Conservation (phyloP, 371 early-diverging fungal species). For the Gilbertella persicaria region DNA sequence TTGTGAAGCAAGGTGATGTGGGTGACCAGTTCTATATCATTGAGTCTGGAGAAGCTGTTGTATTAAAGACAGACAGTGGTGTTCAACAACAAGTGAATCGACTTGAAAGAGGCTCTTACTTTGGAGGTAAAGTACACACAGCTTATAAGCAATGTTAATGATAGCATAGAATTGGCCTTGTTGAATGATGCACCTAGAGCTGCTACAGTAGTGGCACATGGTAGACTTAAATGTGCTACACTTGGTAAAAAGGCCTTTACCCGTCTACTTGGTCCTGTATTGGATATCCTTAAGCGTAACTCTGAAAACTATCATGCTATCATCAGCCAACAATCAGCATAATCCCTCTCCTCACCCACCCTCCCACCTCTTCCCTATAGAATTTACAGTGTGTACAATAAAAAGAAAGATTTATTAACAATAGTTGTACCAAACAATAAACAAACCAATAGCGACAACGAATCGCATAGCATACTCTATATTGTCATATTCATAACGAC, state of each 20-base stretch:
- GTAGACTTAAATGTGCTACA: constrained; percentile 87
- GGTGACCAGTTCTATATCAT: constrained; percentile 87
- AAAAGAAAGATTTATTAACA: constrained; percentile 19
- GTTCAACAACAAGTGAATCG: constrained; percentile 72
- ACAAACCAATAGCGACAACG: constrained; percentile 19
- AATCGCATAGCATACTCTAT: constrained; percentile 27
- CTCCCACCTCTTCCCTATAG: constrained; percentile 1
- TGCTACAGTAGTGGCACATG: constrained; percentile 83
- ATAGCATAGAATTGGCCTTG: constrained; percentile 89
- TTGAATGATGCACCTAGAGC: constrained; percentile 86
- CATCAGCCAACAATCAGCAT: constrained; percentile 22
- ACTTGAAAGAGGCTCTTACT: constrained; percentile 86
- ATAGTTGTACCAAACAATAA: constrained; percentile 27
- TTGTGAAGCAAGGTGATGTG: constrained; percentile 88
- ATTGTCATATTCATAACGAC: constrained; percentile 21
- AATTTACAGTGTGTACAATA: too few relatives aligned
- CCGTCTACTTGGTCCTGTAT: constrained; percentile 87
- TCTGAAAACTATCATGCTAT: constrained; percentile 70
- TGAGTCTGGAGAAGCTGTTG: constrained; percentile 84
- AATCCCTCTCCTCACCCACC: constrained; percentile 1
- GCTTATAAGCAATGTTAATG: too few relatives aligned
- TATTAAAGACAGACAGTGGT: constrained; percentile 77
- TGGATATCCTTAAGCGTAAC: constrained; percentile 88
- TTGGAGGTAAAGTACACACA: constrained; percentile 92
- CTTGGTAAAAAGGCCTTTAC: constrained; percentile 90